Percentiles rank a stretch among this genome's conserved stretches.
These are phyloP conservation scores for Oryza brachyantha DNA, from an alignment of 176 grass and related monocot genomes.

Conservation along the genomic window DNA sequence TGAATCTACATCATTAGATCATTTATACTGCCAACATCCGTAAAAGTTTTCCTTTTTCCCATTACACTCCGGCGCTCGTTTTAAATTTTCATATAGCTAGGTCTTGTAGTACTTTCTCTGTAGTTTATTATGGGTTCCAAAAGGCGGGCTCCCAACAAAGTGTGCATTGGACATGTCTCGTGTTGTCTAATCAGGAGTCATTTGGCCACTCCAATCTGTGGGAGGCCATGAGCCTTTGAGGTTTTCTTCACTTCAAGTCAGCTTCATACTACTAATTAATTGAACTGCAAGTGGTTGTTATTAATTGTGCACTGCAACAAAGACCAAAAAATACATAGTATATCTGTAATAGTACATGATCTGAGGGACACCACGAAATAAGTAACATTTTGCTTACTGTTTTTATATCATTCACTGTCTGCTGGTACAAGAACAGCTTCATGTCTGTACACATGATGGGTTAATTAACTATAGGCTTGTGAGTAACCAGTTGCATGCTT, in stretches of 20 bases:
- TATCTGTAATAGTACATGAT: neutral
- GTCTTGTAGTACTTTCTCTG: neutral
- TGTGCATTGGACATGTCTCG: neutral
- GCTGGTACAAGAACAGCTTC: conserved; percentile 14
- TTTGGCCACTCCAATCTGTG: neutral
- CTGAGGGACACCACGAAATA: neutral
- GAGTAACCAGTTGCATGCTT: neutral
- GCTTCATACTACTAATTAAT: neutral
- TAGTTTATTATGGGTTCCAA: neutral
- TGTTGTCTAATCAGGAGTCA: neutral
- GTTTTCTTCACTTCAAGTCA: neutral
- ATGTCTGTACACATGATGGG: neutral
- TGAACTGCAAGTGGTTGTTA: neutral
- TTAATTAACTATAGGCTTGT: neutral
- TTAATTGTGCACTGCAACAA: neutral
- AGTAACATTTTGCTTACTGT: neutral
- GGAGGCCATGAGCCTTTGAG: neutral
- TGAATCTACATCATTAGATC: no score
- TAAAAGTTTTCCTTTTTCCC: no score
- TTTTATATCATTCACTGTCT: neutral
- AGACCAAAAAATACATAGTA: neutral
- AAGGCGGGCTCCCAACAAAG: neutral
- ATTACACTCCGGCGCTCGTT: no score
- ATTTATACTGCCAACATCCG: no score
- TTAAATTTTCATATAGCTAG: neutral